Conservation (phyloP, 192 early-diverging fungal genomes). For the Spizellomyces punctatus region DNA sequence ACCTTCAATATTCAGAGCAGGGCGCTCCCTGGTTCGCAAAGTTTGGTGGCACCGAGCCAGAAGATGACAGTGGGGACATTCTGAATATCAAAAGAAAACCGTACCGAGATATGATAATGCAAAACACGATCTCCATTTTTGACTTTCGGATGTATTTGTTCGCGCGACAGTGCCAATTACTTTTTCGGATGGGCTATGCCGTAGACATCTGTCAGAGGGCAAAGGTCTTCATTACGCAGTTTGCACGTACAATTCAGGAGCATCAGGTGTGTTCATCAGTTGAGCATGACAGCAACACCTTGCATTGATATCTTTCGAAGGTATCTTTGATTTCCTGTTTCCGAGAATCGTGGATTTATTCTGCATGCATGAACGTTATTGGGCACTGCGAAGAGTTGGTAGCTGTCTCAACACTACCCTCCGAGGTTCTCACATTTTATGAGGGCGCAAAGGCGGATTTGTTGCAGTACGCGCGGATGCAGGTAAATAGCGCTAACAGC, state of each 20-base stretch:
- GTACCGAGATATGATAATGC: constrained; percentile 85
- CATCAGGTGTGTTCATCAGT: constrained; percentile 54
- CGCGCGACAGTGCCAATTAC: constrained; percentile 82
- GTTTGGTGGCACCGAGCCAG: constrained; percentile 82
- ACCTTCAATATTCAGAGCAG: constrained; percentile 51
- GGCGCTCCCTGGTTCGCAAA: constrained; percentile 88
- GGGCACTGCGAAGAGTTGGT: constrained; percentile 78
- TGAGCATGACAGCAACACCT: not conserved
- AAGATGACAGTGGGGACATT: constrained; percentile 87
- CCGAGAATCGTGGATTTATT: constrained; percentile 80
- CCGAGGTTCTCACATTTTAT: constrained; percentile 53
- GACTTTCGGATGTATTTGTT: constrained; percentile 97
- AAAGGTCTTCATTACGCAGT: constrained; percentile 71
- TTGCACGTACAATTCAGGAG: constrained; percentile 72
- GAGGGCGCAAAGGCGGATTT: constrained; percentile 78
- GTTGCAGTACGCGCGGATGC: constrained; percentile 71
- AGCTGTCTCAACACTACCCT: constrained; percentile 44
- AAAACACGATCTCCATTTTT: constrained; percentile 90
- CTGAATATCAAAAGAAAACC: constrained; percentile 76
- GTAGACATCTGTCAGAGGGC: constrained; percentile 72
- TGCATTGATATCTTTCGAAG: constrained; percentile 23
- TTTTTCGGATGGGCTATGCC: constrained; percentile 67
- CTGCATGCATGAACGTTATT: constrained; percentile 75
- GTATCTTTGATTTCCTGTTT: constrained; percentile 61
- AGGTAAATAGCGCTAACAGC: constrained; percentile 49